Evolutionary conservation across 2,329 filamentous ascomycete species (phyloP).

Genomic region (Cladosporium cucumerinum): DNA sequence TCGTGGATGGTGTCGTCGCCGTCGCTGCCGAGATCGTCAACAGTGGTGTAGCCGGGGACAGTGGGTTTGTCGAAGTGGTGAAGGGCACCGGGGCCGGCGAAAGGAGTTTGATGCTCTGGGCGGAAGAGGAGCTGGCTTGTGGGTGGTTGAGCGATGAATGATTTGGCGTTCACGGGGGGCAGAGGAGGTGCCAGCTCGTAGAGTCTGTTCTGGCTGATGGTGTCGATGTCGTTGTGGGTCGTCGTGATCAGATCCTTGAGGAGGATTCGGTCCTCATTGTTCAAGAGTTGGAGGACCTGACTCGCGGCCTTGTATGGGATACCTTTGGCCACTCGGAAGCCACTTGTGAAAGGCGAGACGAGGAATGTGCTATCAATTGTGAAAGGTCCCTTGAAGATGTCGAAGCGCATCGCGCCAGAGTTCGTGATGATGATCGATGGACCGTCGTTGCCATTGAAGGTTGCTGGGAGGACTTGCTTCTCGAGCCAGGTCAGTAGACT

Average conservation of each 20-base stretch:
- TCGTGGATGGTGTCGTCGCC: slow-evolving; percentile 89
- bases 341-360: slow-evolving; percentile 82
- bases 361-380: slow-evolving; percentile 84
- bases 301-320: slow-evolving; percentile 75
- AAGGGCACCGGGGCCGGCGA: neutral
- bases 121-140: neutral
- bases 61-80: slow-evolving; percentile 19
- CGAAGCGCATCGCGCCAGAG: slow-evolving; percentile 88
- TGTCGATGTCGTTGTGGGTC: neutral
- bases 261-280: slow-evolving; percentile 54
- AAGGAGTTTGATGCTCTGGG: slow-evolving; percentile 1
- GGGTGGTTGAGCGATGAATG: neutral
- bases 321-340: slow-evolving; percentile 71
- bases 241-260: slow-evolving; percentile 26
- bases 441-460: slow-evolving; percentile 38
- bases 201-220: slow-evolving; percentile 6
- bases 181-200: slow-evolving; percentile 20
- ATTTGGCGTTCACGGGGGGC: neutral
- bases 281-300: slow-evolving; percentile 60
- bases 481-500: slow-evolving; percentile 83
- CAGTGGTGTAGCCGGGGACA: slow-evolving; percentile 82
- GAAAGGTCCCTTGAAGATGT: slow-evolving; percentile 89
- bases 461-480: slow-evolving; percentile 66
- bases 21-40: slow-evolving; percentile 75
- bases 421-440: slow-evolving; percentile 76